Evolutionary conservation across 805 yeast genomes (phyloP).

Genomic region (Candida maris): DNA sequence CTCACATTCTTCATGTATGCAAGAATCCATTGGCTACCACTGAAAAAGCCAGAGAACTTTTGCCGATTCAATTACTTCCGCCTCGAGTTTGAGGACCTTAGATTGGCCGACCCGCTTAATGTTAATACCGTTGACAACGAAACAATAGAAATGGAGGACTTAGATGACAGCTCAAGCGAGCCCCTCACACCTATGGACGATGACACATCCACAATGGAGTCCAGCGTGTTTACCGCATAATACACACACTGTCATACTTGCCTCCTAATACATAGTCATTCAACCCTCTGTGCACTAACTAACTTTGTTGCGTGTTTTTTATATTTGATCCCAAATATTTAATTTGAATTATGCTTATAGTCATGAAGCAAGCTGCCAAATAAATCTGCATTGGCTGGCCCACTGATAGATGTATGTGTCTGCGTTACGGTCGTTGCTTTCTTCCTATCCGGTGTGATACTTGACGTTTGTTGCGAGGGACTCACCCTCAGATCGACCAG

Average conservation of each 20-base stretch:
- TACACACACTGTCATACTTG: not conserved
- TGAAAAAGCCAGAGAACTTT: conserved; percentile 45
- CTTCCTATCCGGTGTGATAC: no score
- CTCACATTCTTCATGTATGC: conserved; percentile 66
- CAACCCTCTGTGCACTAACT: not conserved
- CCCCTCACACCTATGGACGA: conserved; percentile 21
- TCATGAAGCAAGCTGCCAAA: conserved; percentile 14
- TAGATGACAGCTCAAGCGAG: conserved; percentile 18
- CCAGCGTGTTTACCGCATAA: conserved; percentile 18
- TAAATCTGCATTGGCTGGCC: conserved; percentile 5
- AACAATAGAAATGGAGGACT: conserved; percentile 17
- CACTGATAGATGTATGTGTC: no score
- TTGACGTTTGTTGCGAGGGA: no score
- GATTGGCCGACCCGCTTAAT: conserved; percentile 33
- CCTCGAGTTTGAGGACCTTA: conserved; percentile 33
- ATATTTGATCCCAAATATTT: not conserved
- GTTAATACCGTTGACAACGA: conserved; percentile 8
- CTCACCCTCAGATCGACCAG: not conserved
- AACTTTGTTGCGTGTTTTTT: not conserved
- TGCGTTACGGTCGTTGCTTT: no score
- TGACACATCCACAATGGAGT: conserved; percentile 16
- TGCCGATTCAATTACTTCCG: conserved; percentile 68
- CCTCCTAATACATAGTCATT: no score
- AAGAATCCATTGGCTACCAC: conserved; percentile 63
- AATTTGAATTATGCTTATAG: conserved; percentile 7